A percentile compares a stretch with the other conserved stretches of the same genome.
Evolutionary conservation across 495 filamentous ascomycete species (phyloP).

Genomic region (Penicillium cosmopolitanum): DNA sequence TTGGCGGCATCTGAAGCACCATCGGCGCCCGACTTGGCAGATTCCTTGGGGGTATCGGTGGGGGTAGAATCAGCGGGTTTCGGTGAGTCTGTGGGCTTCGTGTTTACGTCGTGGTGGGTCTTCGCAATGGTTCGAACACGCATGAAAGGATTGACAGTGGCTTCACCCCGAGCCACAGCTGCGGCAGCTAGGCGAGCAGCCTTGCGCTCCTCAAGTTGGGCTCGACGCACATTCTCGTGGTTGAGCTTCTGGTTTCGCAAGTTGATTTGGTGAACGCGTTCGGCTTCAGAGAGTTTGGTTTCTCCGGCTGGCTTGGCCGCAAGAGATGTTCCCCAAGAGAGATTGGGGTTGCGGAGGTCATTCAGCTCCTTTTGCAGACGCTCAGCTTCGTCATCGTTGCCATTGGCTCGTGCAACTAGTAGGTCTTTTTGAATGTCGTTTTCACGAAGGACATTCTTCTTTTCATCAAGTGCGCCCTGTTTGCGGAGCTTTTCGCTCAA

Average conservation of each 20-base stretch:
- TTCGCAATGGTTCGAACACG: conserved; percentile 65
- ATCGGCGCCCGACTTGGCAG: conserved; percentile 43
- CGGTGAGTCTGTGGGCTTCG: conserved; percentile 25
- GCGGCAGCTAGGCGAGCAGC: conserved; percentile 61
- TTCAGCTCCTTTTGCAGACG: conserved; percentile 69
- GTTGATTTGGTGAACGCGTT: conserved; percentile 77
- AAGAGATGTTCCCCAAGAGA: conserved; percentile 68
- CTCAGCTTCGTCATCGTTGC: conserved; percentile 62
- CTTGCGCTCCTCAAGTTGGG: conserved; percentile 77
- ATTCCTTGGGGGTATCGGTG: conserved; percentile 51
- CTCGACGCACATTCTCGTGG: conserved; percentile 78
- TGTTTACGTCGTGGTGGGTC: conserved; percentile 61
- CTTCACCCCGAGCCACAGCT: conserved; percentile 58
- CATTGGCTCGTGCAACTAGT: conserved; percentile 63
- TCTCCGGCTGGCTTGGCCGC: conserved; percentile 42
- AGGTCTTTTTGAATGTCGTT: conserved; percentile 62
- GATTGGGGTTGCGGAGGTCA: conserved; percentile 65
- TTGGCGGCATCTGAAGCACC: conserved; percentile 29
- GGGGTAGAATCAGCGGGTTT: conserved; percentile 43
- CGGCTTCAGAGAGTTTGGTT: conserved; percentile 60
- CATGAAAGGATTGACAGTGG: conserved; percentile 57
- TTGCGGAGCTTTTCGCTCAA: conserved; percentile 74
- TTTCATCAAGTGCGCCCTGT: conserved; percentile 62
- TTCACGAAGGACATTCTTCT: conserved; percentile 65
- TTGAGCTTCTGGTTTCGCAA: conserved; percentile 77